Evolutionary conservation across 192 early-diverging fungal species (phyloP).

Genomic region (Obelidium mucronatum): DNA sequence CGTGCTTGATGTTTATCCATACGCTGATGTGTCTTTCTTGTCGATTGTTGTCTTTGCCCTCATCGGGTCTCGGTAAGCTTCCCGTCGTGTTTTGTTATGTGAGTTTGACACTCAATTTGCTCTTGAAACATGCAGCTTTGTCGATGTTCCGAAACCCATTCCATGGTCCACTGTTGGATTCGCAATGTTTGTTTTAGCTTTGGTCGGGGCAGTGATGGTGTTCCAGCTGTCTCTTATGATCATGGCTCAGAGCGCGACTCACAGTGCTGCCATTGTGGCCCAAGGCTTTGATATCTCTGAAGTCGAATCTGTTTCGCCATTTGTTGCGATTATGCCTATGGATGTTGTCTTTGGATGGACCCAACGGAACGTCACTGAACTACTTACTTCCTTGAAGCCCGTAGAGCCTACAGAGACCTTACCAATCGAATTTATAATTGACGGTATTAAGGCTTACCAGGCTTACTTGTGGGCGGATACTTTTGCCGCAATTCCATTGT

Average conservation of each 20-base stretch:
- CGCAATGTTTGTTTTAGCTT: neutral
- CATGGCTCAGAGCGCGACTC: neutral
- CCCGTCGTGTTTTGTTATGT: no score
- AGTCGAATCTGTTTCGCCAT: neutral
- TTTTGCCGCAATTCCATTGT: constrained; percentile 14
- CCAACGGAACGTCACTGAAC: neutral
- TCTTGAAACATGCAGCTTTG: no score
- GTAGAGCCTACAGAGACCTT: neutral
- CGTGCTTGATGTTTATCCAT: constrained; percentile 5
- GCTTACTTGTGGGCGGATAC: constrained; percentile 11
- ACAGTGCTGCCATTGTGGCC: neutral
- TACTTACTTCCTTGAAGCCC: neutral
- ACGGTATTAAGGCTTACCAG: constrained; percentile 17
- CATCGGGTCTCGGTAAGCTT: neutral
- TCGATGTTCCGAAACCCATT: neutral
- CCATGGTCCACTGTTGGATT: neutral
- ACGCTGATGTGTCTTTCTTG: neutral
- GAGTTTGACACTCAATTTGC: no score
- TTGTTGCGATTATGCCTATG: constrained; percentile 12
- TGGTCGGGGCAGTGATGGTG: neutral
- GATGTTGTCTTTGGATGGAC: constrained; percentile 30
- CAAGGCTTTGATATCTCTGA: neutral
- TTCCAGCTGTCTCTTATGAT: neutral
- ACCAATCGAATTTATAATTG: neutral
- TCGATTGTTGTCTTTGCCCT: neutral